Evolutionary conservation across 2,329 filamentous ascomycete genomes (phyloP).

Genomic region (Fusarium tjaetaba): DNA sequence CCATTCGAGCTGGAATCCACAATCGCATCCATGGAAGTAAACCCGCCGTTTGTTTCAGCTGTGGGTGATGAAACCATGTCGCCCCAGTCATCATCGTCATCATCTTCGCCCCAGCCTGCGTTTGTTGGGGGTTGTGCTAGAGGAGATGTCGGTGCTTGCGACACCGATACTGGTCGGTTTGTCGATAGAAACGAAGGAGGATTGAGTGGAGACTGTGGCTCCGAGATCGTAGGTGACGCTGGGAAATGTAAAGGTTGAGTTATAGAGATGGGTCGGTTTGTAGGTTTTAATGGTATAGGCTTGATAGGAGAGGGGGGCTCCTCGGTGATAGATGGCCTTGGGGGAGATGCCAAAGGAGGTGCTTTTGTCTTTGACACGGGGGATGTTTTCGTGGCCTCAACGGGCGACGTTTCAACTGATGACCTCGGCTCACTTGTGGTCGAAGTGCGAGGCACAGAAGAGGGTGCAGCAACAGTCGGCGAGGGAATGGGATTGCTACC

Average conservation of each 20-base stretch:
- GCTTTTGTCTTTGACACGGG: background rate
- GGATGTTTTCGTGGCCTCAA: slow-evolving; percentile 18
- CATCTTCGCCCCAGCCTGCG: slow-evolving; percentile 28
- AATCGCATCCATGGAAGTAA: slow-evolving; percentile 34
- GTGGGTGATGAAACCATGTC: slow-evolving; percentile 62
- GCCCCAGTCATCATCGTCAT: slow-evolving; percentile 66
- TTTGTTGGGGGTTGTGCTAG: slow-evolving; percentile 36
- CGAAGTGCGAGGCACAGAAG: slow-evolving; percentile 19
- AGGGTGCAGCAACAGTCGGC: slow-evolving; percentile 26
- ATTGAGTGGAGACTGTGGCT: slow-evolving; percentile 24
- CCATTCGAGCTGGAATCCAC: background rate
- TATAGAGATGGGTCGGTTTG: slow-evolving; percentile 31
- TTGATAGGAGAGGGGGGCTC: slow-evolving; percentile 29
- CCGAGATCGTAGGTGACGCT: slow-evolving; percentile 18
- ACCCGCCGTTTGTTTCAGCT: slow-evolving; percentile 21
- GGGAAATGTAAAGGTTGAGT: slow-evolving; percentile 30
- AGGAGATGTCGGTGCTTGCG: slow-evolving; percentile 35
- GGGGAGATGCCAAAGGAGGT: background rate
- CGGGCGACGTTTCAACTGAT: slow-evolving; percentile 3
- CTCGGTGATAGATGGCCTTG: slow-evolving; percentile 12
- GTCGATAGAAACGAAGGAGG: slow-evolving; percentile 15
- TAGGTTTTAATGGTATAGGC: slow-evolving; percentile 26
- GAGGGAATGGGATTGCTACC: slow-evolving; percentile 32
- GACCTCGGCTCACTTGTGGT: slow-evolving; percentile 18
- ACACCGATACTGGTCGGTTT: slow-evolving; percentile 22